Evolutionary conservation across 1,139 yeast genomes (phyloP), one percentile per base, ranked within the genome.

Genomic region (Candida sanyaensis): DNA sequence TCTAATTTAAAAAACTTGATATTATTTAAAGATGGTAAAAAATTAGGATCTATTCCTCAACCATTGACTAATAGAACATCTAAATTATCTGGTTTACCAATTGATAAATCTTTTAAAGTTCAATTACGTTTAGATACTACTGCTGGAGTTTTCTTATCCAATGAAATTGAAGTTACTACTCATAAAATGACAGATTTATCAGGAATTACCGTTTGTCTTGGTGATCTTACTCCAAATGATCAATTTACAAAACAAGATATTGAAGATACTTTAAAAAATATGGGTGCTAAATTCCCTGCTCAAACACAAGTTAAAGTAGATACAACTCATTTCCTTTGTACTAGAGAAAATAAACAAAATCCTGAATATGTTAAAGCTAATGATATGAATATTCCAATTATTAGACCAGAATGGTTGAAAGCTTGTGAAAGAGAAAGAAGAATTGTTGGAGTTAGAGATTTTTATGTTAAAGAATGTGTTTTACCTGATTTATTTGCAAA

Each of bases 171-270:
- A 46, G 83, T 92, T 10, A 85, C 81, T 50, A 93, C 99, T 6
- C 98, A 92, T 65, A 92, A 91, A 63, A 92, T 93, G 97, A 92
- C 97, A 0, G 97, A 93, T 65, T 76, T 95, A 58, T 80, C 91
- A 1, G 99, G 99, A 51, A 90, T 93, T 51, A 90, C 96, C 1
- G 88, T 90, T 3, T 93, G 99, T 65, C 66, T 91, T 46, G 98
- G 99, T 28, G 88, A 88, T 45, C 76, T 93, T 48, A 83, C 81
- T 45, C 75, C 83, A 13, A 73, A 78, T 51, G 88, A 83, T 48
- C 78, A 74, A 17, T 82, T 88, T 48, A 71, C 82, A 1, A 66
- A 68, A 17, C 77, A 75, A 3, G 96, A 89, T 53, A 80, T 93
- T 53, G 81, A 80, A 51, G 76, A 73, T 8, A 75, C 92, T 2